Conservation (phyloP, 371 early-diverging fungal species). For the Batrachochytrium dendrobatidis region DNA sequence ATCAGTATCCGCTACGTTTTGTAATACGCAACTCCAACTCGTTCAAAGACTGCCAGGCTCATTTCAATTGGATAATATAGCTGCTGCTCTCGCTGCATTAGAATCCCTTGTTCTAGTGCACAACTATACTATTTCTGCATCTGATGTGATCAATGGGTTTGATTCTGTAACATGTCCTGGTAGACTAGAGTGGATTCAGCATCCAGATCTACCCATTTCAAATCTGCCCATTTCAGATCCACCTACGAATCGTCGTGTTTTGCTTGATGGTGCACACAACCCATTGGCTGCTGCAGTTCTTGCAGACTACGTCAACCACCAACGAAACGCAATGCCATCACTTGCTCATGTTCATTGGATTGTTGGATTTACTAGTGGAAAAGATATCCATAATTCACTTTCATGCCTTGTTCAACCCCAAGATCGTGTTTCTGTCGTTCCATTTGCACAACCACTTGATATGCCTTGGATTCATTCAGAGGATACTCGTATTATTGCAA, state of each 20-base stretch:
- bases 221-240: background rate
- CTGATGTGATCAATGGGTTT: constrained; percentile 37
- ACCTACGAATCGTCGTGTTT: constrained; percentile 23
- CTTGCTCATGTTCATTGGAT: constrained; percentile 58
- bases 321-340: constrained; percentile 10
- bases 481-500: constrained; percentile 23
- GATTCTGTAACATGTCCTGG: constrained; percentile 69
- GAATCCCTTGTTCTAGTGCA: constrained; percentile 40
- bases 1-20: background rate
- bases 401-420: constrained; percentile 39
- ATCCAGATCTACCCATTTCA: background rate
- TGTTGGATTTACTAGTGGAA: constrained; percentile 66
- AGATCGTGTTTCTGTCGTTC: constrained; percentile 57
- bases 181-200: constrained; percentile 62
- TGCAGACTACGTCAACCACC: constrained; percentile 50
- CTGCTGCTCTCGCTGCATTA: constrained; percentile 62
- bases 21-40: background rate
- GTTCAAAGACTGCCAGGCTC: constrained; percentile 58
- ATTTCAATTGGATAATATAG: constrained; percentile 73
- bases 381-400: constrained; percentile 56
- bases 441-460: constrained; percentile 66
- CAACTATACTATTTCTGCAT: constrained; percentile 6
- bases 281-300: constrained; percentile 60
- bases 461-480: constrained; percentile 81
- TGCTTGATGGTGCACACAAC: constrained; percentile 91